These are phyloP conservation scores for Oleoguttula mirabilis DNA, from an alignment of 495 filamentous ascomycete species.

Conservation along the genomic window DNA sequence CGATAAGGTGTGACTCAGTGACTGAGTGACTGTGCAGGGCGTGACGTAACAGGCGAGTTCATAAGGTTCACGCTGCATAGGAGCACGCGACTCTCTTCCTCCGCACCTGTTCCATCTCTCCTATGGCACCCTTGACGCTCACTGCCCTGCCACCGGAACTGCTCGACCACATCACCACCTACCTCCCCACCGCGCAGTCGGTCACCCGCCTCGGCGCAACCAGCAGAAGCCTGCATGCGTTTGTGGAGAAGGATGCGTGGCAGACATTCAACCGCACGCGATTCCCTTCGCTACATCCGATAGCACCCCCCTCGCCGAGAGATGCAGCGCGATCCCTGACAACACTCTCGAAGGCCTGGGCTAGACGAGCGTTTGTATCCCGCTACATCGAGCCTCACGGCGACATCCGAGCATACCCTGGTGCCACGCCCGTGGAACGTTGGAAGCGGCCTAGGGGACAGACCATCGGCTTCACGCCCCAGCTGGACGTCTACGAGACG, in stretches of 20 bases:
- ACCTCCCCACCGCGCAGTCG: conserved; percentile 41
- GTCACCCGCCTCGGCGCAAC: conserved; percentile 39
- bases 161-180: conserved; percentile 41
- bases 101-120: too few species aligned
- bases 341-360: conserved; percentile 46
- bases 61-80: too few species aligned
- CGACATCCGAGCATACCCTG: conserved; percentile 19
- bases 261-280: conserved; percentile 43
- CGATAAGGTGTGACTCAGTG: too few species aligned
- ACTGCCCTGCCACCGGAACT: conserved; percentile 50
- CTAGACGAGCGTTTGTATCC: conserved; percentile 46
- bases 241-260: conserved; percentile 44
- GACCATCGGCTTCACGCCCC: conserved; percentile 52
- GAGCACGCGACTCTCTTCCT: too few species aligned
- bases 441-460: conserved; percentile 37
- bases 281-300: conserved; percentile 36
- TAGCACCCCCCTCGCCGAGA: conserved; percentile 28
- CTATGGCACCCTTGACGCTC: conserved; percentile 23
- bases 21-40: too few species aligned
- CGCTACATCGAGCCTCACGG: conserved; percentile 38
- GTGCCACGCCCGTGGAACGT: conserved; percentile 14
- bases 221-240: conserved; percentile 38
- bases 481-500: conserved; percentile 48
- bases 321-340: conserved; percentile 46
- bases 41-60: too few species aligned